Evolutionary conservation across 179 eudicot genomes (phyloP), one percentile per base, ranked within the genome.

Genomic region (Actinidia chinensis): DNA sequence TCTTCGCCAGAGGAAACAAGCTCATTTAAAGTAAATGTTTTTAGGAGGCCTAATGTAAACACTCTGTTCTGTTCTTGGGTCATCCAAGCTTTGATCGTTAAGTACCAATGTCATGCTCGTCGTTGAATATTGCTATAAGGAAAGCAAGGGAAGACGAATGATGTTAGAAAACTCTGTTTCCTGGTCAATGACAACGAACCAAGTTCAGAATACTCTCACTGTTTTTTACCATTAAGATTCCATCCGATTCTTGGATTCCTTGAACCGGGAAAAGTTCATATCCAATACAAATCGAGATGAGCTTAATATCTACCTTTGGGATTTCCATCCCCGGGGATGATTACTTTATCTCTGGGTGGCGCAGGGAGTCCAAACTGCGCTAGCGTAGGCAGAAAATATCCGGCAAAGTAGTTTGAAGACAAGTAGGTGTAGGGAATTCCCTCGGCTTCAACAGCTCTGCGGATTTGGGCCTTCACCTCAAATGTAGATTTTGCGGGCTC

Each of bases 291-390:
- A 10, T 0, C 20, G 7, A 65, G 43, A 22, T 7, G 8, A n/a
- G 6, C 0, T 6, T 5, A 40, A 0, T 59, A 1, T 7, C 17
- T 75, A 95, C 98, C 95, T 87, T 87, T 93, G 36, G 84, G 83
- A 79, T 81, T 93, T 71, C 98, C 98, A 56, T 93, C 95, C 18
- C 97, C 97, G 5, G 84, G 43, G 60, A 92, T 93, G 82, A 79
- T 79, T 7, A 86, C 85, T 84, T 92, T 92, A 75, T 93, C 97
- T 81, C 88, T 86, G 2, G 93, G 97, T 8, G 97, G 97, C 73
- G 92, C 60, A 55, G 89, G 82, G 51, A 88, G 91, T 33, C 97
- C 94, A 46, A 89, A 88, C 85, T 93, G 98, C 23, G 77, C 82
- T 74, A 93, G 28, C 23, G 81, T 85, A 10, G 98, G 83, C 22